Evolutionary conservation across 441 rosid genomes (phyloP).

Genomic region (Pelargonium australe): DNA sequence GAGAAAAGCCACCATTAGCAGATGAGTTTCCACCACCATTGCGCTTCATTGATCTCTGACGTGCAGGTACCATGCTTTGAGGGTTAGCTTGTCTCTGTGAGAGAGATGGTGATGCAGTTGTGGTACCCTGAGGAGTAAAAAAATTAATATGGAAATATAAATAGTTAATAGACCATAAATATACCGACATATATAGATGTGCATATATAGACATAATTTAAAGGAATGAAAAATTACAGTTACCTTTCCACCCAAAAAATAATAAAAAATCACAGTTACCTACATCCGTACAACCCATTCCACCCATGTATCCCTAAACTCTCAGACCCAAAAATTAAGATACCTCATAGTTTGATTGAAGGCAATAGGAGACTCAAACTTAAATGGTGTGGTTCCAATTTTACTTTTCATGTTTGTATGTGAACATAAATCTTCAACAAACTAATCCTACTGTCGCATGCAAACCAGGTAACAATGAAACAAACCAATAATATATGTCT

Average conservation of each 20-base stretch:
- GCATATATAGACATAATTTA: background rate
- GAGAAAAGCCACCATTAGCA: constrained; percentile 34
- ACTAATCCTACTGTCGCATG: background rate
- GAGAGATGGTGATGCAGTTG: constrained; percentile 29
- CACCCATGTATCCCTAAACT: background rate
- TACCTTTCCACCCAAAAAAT: too few species aligned
- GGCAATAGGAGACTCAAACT: background rate
- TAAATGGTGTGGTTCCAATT: background rate
- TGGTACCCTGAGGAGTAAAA: constrained; percentile 37
- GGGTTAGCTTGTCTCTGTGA: constrained; percentile 47
- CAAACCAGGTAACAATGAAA: background rate
- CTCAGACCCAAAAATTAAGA: background rate
- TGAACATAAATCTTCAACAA: background rate
- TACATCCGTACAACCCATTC: background rate
- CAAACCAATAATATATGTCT: background rate
- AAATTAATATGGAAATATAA: background rate
- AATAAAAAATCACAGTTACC: background rate
- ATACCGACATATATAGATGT: background rate
- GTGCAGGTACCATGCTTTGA: constrained; percentile 31
- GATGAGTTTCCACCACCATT: constrained; percentile 30
- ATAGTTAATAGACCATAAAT: background rate
- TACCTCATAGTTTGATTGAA: too few species aligned
- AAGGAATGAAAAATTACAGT: background rate
- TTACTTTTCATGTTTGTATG: background rate
- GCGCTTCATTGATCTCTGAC: constrained; percentile 43